Percentiles rank a stretch among this genome's conserved stretches.
Evolutionary conservation across 345 rosid genomes (phyloP).

Genomic region (Schrenkiella parvula): DNA sequence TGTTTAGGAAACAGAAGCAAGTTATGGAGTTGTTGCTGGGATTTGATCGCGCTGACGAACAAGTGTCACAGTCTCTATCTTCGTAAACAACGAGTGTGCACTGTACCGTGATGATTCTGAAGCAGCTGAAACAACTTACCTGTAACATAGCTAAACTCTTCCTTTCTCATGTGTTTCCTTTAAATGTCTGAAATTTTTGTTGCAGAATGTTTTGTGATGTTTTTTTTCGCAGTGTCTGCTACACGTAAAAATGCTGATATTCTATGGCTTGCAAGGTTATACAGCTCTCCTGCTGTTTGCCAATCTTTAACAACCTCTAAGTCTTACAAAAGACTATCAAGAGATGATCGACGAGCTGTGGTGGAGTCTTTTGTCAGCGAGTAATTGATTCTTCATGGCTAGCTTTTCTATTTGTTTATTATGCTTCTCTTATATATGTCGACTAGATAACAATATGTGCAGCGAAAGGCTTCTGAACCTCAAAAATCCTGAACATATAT

Average conservation of each 20-base stretch:
- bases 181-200: background rate
- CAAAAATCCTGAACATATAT: background rate
- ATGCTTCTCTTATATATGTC: background rate
- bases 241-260: slow-evolving; percentile 3
- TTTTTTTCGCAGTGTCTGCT: slow-evolving; percentile 22
- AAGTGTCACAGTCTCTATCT: background rate
- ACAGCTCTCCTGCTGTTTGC: slow-evolving; percentile 30
- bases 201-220: background rate
- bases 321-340: background rate
- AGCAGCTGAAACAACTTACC: slow-evolving; percentile 13
- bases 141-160: slow-evolving; percentile 3
- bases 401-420: background rate
- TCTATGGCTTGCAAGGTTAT: background rate
- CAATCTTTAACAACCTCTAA: slow-evolving; percentile 6
- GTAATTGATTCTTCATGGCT: slow-evolving; percentile 5
- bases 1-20: background rate
- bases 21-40: slow-evolving; percentile 6
- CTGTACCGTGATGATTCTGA: slow-evolving; percentile 25
- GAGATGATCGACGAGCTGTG: slow-evolving; percentile 20
- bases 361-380: slow-evolving; percentile 22
- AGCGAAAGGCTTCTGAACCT: background rate
- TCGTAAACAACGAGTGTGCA: background rate
- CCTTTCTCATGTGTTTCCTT: background rate
- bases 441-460: background rate
- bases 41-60: background rate